phyloP scores from a whole-genome alignment of 495 filamentous ascomycete genomes.

The Hyaloscypha finlandica region DNA sequence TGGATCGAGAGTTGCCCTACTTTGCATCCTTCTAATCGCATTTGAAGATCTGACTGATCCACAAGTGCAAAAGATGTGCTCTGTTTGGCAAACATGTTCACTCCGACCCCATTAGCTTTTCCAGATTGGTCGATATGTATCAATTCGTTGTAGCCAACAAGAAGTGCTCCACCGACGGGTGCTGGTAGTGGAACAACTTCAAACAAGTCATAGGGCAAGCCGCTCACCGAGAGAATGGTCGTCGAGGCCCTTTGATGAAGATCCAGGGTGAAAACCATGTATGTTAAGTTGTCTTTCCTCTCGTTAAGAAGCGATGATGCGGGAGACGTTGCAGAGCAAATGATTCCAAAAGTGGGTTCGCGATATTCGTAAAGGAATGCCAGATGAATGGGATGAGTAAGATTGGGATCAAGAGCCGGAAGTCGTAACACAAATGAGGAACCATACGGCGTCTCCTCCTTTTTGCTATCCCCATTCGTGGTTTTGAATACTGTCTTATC shows the following conservation, averaged over 20 bases:
- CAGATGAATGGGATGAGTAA: conserved; percentile 86
- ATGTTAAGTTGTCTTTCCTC: conserved; percentile 81
- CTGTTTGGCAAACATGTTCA: conserved; percentile 83
- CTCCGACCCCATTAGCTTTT: conserved; percentile 89
- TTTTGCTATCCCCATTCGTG: conserved; percentile 55
- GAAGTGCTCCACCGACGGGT: conserved; percentile 83
- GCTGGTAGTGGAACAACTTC: conserved; percentile 80
- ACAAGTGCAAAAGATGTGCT: conserved; percentile 75
- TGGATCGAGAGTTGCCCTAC: conserved; percentile 74
- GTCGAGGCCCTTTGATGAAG: conserved; percentile 93
- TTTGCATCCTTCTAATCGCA: conserved; percentile 80
- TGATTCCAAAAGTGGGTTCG: conserved; percentile 93
- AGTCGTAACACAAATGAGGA: conserved; percentile 90
- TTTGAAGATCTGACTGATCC: conserved; percentile 79
- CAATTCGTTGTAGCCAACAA: conserved; percentile 86
- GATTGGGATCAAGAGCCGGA: conserved; percentile 80
- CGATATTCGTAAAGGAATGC: conserved; percentile 96
- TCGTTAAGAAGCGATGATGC: conserved; percentile 72
- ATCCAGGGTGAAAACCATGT: conserved; percentile 93
- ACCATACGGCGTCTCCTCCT: conserved; percentile 74
- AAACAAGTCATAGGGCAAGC: conserved; percentile 87
- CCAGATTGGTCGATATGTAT: conserved; percentile 96
- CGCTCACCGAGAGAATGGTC: conserved; percentile 80
- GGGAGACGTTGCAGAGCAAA: conserved; percentile 72
- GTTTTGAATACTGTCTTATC: conserved; percentile 40